A percentile compares a stretch with the other conserved stretches of the same genome.
Conservation (phyloP, 441 rosid genomes). For the Euphorbia corollata region DNA sequence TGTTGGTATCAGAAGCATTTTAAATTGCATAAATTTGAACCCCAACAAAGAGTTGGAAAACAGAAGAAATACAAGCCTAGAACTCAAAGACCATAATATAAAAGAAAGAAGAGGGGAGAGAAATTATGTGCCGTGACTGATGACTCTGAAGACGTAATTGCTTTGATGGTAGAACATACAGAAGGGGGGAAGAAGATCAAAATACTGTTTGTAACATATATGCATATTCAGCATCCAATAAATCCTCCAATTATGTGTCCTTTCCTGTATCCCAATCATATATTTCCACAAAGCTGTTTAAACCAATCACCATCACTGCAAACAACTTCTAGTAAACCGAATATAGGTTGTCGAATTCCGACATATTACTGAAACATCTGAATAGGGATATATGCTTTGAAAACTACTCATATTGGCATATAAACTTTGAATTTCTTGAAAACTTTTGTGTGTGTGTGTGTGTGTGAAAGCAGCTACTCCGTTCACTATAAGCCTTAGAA, state of each 20-base stretch:
- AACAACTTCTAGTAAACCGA: background rate
- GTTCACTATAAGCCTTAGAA: no score
- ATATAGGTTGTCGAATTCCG: background rate
- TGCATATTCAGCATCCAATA: background rate
- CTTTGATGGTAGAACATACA: background rate
- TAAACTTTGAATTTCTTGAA: background rate
- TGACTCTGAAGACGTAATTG: background rate
- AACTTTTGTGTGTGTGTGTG: background rate
- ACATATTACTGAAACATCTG: background rate
- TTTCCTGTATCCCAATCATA: constrained; percentile 1
- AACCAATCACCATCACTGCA: background rate
- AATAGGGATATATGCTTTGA: background rate
- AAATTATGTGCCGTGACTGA: background rate
- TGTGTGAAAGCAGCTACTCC: background rate
- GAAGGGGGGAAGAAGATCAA: background rate
- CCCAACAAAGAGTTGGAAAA: no score
- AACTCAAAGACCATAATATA: background rate
- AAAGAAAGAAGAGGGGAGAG: background rate
- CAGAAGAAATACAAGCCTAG: background rate
- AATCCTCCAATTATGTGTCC: background rate
- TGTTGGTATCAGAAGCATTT: background rate
- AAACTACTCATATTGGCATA: background rate
- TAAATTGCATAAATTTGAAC: background rate
- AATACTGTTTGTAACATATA: background rate
- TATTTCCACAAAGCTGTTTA: background rate